Conservation (phyloP, 371 early-diverging fungal species). For the Circinella umbellata region DNA sequence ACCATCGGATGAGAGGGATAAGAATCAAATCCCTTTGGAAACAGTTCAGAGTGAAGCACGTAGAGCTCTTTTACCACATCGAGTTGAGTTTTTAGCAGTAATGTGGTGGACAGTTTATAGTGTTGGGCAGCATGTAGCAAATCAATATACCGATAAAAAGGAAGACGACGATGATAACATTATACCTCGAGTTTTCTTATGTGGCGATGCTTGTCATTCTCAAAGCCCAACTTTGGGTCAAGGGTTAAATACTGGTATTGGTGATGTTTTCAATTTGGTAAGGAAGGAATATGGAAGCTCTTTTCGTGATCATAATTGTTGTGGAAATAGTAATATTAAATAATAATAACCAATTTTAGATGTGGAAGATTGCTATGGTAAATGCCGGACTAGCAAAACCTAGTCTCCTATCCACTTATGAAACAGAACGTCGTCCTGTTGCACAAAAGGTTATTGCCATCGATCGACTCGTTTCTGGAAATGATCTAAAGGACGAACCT, state of each 20-base stretch:
- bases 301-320: too few relatives aligned
- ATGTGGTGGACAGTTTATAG: conserved; percentile 47
- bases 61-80: conserved; percentile 42
- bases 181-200: conserved; percentile 32
- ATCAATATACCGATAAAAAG: conserved; percentile 3
- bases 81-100: conserved; percentile 44
- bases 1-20: conserved; percentile 33
- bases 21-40: conserved; percentile 48
- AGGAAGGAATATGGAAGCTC: not conserved
- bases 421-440: conserved; percentile 37
- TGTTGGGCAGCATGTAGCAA: conserved; percentile 43
- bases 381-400: conserved; percentile 30
- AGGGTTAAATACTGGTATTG: conserved; percentile 50
- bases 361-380: conserved; percentile 46
- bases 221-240: conserved; percentile 53
- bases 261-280: conserved; percentile 48
- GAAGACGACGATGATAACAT: conserved; percentile 3
- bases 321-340: too few relatives aligned
- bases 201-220: conserved; percentile 50
- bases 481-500: not conserved
- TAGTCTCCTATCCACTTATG: conserved; percentile 28
- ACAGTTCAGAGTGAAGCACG: conserved; percentile 48
- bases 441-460: conserved; percentile 38
- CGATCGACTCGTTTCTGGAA: conserved; percentile 24
- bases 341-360: conserved; percentile 12